Conservation (phyloP, 139 green algal genomes). For the Raphidocelis subcapitata region DNA sequence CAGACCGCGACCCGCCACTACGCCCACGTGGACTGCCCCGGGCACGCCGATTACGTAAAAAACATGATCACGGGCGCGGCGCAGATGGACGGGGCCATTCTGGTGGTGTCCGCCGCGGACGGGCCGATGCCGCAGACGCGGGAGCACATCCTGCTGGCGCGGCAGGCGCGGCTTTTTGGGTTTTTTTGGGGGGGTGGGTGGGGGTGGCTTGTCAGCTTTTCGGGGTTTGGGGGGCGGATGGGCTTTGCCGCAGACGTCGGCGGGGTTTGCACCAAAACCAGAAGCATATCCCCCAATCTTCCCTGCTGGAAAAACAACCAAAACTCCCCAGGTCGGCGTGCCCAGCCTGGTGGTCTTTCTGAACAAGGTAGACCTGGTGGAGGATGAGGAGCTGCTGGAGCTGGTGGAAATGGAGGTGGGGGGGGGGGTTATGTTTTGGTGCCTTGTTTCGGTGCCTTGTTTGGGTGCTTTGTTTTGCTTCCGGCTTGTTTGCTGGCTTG, state of each 20-base stretch:
- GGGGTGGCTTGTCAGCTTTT: background rate
- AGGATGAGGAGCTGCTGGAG: conserved; percentile 97
- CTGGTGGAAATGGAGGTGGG: conserved; percentile 99
- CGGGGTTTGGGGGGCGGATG: background rate
- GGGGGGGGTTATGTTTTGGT: background rate
- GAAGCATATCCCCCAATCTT: too few species aligned
- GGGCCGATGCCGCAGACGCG: conserved; percentile 99
- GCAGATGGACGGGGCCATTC: conserved; percentile 98
- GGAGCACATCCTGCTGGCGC: conserved; percentile 95
- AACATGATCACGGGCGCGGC: conserved; percentile 99
- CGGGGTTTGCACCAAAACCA: too few species aligned
- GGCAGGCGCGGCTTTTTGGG: too few species aligned
- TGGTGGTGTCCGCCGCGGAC: conserved; percentile 96
- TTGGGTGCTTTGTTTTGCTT: too few species aligned
- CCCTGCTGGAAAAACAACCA: too few species aligned
- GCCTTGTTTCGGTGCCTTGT: too few species aligned
- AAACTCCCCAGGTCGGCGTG: conserved; percentile 94
- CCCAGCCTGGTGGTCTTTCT: conserved; percentile 96
- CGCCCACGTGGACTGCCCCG: conserved; percentile 98
- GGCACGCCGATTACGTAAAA: conserved; percentile 99
- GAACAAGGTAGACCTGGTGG: conserved; percentile 97
- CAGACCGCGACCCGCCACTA: conserved; percentile 97
- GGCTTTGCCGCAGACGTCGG: background rate
- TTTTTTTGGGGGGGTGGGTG: conserved; percentile 27
- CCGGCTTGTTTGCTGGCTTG: too few species aligned